Base-by-base conservation (phyloP, 495 filamentous ascomycete species). In the Xylaria curta region DNA sequence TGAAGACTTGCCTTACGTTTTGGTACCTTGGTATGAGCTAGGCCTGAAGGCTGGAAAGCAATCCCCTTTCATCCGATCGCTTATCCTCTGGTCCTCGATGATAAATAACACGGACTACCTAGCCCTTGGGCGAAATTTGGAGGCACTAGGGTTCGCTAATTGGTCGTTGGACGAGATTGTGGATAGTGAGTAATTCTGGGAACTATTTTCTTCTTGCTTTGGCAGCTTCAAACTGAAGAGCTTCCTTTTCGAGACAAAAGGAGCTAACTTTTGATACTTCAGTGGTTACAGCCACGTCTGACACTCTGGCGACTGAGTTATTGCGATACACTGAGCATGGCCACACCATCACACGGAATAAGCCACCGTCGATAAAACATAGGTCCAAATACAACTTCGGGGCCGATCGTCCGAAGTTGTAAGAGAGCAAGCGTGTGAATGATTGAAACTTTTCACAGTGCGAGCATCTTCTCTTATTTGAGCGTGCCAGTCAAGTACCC, bases 21-120 rank as follows among this genome's bases (percentile, higher is more conserved):
- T 69, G 4, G 66, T 69, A 26, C 66, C 66, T n/a, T 69, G 66
- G 66, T 69, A 69, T 38, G 66, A 69, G 24, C 31, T 69, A 17
- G 66, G 66, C 40, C 38, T 59, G 1, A 69, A 69, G n/a, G 66
- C 66, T 21, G 66, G 66, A 33, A 69, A 61, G 54, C 24, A 60
- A 2, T 69, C 56, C 12, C 66, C 66, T 15, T 59, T 69, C 21
- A 69, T 69, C 40, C 21, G 42, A 26, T 69, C 66, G 7, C 56
- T 69, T 21, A 69, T 69, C 40, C 66, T 69, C 49, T 69, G 66
- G 66, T 44, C 53, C 26, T 59, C 53, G 40, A 60, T 69, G 54
- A 61, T 69, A 59, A 69, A 59, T 38, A 61, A 38, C 13, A 61
- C 42, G n/a, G 66, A 69, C 28, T 69, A 69, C 26, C 28, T 69